Conservation (phyloP, 805 yeast genomes). For the Metschnikowia aberdeeniae region DNA sequence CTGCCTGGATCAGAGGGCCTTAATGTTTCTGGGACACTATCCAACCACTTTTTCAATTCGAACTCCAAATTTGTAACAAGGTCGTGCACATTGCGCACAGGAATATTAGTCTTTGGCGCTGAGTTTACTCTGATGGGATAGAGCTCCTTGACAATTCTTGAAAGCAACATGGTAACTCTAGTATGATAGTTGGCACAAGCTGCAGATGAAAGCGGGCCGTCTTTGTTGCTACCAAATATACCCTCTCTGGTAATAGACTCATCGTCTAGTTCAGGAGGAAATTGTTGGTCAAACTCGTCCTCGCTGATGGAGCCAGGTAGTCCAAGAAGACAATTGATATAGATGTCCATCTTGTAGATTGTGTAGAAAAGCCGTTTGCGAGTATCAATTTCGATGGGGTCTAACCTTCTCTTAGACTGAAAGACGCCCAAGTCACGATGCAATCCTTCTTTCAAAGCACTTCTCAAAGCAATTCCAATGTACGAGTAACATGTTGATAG, state of each 20-base stretch:
- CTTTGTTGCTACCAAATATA: constrained; percentile 44
- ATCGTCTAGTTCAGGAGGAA: constrained; percentile 83
- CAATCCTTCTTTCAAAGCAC: constrained; percentile 77
- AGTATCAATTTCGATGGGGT: constrained; percentile 78
- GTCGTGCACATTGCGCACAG: constrained; percentile 32
- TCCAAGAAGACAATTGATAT: constrained; percentile 82
- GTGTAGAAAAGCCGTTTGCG: constrained; percentile 87
- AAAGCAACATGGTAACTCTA: constrained; percentile 61
- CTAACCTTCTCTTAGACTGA: constrained; percentile 49
- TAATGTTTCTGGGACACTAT: constrained; percentile 63
- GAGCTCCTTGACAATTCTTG: constrained; percentile 64
- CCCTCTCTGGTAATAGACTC: constrained; percentile 73
- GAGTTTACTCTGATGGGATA: constrained; percentile 62
- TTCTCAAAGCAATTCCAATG: constrained; percentile 80
- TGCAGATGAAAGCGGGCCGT: constrained; percentile 58
- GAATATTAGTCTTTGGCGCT: constrained; percentile 5
- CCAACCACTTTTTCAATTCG: constrained; percentile 69
- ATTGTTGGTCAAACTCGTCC: constrained; percentile 81
- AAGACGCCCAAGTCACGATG: constrained; percentile 61
- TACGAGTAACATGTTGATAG: constrained; percentile 84
- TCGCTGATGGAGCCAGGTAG: constrained; percentile 73
- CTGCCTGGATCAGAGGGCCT: constrained; percentile 63
- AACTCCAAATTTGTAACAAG: constrained; percentile 61
- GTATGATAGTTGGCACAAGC: constrained; percentile 88
- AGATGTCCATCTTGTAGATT: constrained; percentile 84